Evolutionary conservation across 2,329 filamentous ascomycete species (phyloP).

Genomic region (Aureobasidium leucospermi): DNA sequence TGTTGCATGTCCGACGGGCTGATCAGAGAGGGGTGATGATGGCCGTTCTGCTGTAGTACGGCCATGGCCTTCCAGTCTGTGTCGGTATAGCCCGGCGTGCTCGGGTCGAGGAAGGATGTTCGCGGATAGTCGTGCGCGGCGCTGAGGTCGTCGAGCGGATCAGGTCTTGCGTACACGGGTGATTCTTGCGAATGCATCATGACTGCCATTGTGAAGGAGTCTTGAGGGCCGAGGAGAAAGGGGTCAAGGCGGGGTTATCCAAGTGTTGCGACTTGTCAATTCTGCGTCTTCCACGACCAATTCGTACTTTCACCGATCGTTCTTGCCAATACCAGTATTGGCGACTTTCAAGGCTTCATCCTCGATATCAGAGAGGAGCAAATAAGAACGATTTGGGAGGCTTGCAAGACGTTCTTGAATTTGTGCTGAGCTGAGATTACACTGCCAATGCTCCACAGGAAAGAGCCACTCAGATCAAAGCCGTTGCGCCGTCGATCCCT

Average conservation of each 20-base stretch:
- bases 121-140: background rate
- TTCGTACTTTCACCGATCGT: background rate
- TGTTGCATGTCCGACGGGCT: background rate
- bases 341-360: background rate
- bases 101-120: constrained; percentile 10
- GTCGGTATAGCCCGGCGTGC: constrained; percentile 10
- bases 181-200: background rate
- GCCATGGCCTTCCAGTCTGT: constrained; percentile 13
- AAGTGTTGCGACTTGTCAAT: background rate
- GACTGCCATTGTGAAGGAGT: background rate
- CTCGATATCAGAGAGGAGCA: background rate
- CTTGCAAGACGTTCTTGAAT: background rate
- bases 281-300: background rate
- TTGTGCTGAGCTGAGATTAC: constrained; percentile 5
- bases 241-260: background rate
- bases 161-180: background rate
- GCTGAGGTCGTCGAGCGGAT: background rate
- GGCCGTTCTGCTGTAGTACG: background rate
- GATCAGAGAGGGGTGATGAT: background rate
- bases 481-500: background rate
- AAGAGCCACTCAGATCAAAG: background rate
- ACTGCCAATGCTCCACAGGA: constrained; percentile 3
- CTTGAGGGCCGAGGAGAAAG: background rate
- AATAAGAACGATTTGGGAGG: background rate
- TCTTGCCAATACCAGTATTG: background rate